These are phyloP conservation scores for Paramecium bursaria DNA, from an alignment of 73 alveolate species.

Conservation along the genomic window DNA sequence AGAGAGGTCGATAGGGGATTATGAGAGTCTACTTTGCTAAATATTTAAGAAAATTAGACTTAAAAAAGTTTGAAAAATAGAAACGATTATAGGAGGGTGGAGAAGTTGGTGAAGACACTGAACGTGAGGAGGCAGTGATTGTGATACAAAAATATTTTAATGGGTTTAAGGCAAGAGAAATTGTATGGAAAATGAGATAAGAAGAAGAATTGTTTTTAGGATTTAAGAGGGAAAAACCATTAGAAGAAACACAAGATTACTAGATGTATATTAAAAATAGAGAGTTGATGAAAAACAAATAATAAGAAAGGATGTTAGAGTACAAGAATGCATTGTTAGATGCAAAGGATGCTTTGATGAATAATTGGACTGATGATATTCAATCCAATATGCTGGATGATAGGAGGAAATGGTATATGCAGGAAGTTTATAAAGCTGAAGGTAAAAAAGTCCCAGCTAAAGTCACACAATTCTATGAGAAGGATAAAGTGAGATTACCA, in stretches of 20 bases:
- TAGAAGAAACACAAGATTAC: slow-evolving; percentile 67
- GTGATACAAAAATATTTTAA: slow-evolving; percentile 76
- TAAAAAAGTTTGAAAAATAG: slow-evolving; percentile 70
- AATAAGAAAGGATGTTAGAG: slow-evolving; percentile 82
- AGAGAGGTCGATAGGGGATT: slow-evolving; percentile 92
- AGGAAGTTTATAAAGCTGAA: slow-evolving; percentile 64
- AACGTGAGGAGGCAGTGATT: slow-evolving; percentile 78
- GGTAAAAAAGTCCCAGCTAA: slow-evolving; percentile 64
- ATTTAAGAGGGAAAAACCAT: slow-evolving; percentile 77
- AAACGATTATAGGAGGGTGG: slow-evolving; percentile 76
- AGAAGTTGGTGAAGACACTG: slow-evolving; percentile 76
- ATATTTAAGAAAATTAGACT: slow-evolving; percentile 67
- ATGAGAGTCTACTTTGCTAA: slow-evolving; percentile 79
- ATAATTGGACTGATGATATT: slow-evolving; percentile 68
- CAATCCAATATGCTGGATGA: slow-evolving; percentile 62
- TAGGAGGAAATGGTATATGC: slow-evolving; percentile 66
- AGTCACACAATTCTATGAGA: slow-evolving; percentile 64
- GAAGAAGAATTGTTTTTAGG: slow-evolving; percentile 87
- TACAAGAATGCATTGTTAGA: slow-evolving; percentile 73
- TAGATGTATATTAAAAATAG: slow-evolving; percentile 71
- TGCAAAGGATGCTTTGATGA: slow-evolving; percentile 36
- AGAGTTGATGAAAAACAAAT: slow-evolving; percentile 78
- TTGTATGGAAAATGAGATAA: slow-evolving; percentile 80
- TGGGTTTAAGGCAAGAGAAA: slow-evolving; percentile 87
- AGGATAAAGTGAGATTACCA: slow-evolving; percentile 68